phyloP scores from a whole-genome alignment of 371 early-diverging fungal species.

The Mortierella sp. region DNA sequence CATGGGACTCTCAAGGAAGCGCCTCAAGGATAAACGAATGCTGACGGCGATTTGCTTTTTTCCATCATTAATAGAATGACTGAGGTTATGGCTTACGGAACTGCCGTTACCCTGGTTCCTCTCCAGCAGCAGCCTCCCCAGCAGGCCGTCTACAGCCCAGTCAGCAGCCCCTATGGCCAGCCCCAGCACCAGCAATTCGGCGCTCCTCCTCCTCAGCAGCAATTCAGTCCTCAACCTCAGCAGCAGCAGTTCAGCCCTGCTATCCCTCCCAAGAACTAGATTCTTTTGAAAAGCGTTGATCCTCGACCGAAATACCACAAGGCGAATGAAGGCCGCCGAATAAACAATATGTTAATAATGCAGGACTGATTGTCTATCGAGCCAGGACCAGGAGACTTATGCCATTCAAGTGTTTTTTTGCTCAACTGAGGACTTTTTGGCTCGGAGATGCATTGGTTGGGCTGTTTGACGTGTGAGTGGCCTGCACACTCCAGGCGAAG shows the following conservation, averaged over 20 bases:
- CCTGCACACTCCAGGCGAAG: too few species aligned
- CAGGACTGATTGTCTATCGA: background rate
- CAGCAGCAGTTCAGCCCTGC: slow-evolving; percentile 30
- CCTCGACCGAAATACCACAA: background rate
- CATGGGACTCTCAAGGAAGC: background rate
- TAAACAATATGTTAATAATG: background rate
- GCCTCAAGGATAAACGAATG: background rate
- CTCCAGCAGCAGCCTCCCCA: slow-evolving; percentile 32
- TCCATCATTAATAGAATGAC: slow-evolving; percentile 32
- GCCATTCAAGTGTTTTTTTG: background rate
- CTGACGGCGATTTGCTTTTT: background rate
- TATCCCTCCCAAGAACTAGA: slow-evolving; percentile 30
- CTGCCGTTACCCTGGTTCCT: slow-evolving; percentile 49
- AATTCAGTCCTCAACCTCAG: background rate
- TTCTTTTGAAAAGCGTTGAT: background rate
- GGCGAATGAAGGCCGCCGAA: background rate
- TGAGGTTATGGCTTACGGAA: slow-evolving; percentile 54
- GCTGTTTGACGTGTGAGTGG: too few species aligned
- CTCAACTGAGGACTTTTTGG: background rate
- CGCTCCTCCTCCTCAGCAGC: slow-evolving; percentile 12
- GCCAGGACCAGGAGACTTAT: background rate
- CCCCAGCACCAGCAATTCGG: slow-evolving; percentile 17
- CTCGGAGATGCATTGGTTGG: too few species aligned
- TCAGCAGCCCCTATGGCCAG: slow-evolving; percentile 12
- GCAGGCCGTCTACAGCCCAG: slow-evolving; percentile 16